Base-by-base conservation (phyloP, 768 basidiomycete genomes). In the Leccinum arenicola region DNA sequence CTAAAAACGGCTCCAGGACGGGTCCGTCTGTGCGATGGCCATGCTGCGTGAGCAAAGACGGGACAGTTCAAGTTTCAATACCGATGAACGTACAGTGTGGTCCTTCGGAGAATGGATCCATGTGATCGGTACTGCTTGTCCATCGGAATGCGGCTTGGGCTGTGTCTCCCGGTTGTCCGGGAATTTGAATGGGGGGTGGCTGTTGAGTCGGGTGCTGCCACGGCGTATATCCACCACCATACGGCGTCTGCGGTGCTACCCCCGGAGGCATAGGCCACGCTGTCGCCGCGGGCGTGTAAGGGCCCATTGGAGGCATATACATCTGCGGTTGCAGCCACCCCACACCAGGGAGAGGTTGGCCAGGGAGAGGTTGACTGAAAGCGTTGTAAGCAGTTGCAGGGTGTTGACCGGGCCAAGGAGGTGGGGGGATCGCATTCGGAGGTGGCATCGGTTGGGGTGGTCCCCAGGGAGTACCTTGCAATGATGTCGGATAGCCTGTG, bases 1-100 rank as follows among this genome's bases (percentile, higher is more conserved):
- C 70, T 19, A 86, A 68, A 62, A 87, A 81, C 0, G 89, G 84
- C 11, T 82, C 81, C 3, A 92, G 76, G 10, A 91, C 88, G 2
- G 90, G 88, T 0, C 87, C 85, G 67, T 91, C 85, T 86, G 70
- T 38, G 52, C 40, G 63, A 57, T 38, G 59, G 9, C 17, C 52
- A 61, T 56, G 21, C 55, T 17, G 14, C 12, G 15, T 74, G 31
- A 74, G 61, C 40, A 54, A 40, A 19, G 40, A 23, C 3, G 29
- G 36, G 21, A 38, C 1, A 31, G 15, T 11, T 21, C 11, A 31
- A n/a, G 17, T 4, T 45, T 27, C 6, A 8, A 51, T 33, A 45
- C 25, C 11, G 25, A 27, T 23, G 25, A n/a, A 71, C 80, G 31
- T 69, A 82, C 80, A 81, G 55, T 76, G 72, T 0, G 72, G 69